Evolutionary conservation across 139 green algal genomes (phyloP), one percentile per base, ranked within the genome.

Genomic region (Pseudopediastrum boryanum): DNA sequence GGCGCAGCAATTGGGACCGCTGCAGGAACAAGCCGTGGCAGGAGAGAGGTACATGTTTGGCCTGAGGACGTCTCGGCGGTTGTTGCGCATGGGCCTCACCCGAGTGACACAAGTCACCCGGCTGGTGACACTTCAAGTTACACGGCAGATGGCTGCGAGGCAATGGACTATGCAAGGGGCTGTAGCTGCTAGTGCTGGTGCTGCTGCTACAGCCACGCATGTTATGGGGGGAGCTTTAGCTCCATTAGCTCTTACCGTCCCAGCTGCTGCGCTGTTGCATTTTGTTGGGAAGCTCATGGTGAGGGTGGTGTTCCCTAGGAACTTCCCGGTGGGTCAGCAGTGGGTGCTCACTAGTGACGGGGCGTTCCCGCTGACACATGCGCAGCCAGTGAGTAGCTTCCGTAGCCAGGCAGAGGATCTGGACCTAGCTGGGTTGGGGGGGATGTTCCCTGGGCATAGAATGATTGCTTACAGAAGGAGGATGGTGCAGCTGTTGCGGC

Each of bases 401-500:
- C 74, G 62, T 44, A 63, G 50, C 10, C 10, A 19, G 23, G 43
- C 42, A 6, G 19, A 73, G 16, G 42, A 27, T 16, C 62, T 81
- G 46, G 44, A 36, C 38, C 36, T 81, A 36, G 21, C 51, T 35
- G 9, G 73, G 33, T 48, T 81, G 23, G 74, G 74, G 12, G 74
- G 74, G 35, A 27, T 81, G 39, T 71, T 71, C 39, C 74, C 74
- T n/a, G 74, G 74, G 2, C 74, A 81, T 35, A n/a, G 74, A 3
- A 81, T 81, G 74, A 81, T 81, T 46, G 61, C 74, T 13, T 81
- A 81, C 46, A 19, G 74, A 1, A 27, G 46, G 23, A 44, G 74
- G 5, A 29, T 81, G 29, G 74, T 64, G n/a, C 42, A 58, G 9
- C 29, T 67, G 21, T n/a, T n/a, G n/a, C n/a, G n/a, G n/a, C n/a